Base-by-base conservation (phyloP, 345 rosid genomes). In the Streptanthus diversifolius region DNA sequence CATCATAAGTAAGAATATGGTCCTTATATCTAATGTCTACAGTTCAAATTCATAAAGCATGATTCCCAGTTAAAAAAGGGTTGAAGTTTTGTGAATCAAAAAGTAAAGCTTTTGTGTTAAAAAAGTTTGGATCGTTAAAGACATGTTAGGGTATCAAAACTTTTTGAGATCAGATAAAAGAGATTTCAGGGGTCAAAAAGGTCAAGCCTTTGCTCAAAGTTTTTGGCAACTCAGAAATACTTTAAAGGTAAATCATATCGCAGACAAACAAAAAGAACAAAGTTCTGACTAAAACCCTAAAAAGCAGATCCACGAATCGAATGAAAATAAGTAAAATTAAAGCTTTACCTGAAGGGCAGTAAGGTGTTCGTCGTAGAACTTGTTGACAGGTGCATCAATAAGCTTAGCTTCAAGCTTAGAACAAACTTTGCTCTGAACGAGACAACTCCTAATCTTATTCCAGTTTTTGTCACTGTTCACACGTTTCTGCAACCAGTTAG, bases 391-490 rank as follows among this genome's bases (percentile, higher is more conserved):
- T 15, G 47, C 82, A 40, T 18, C 1, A 22, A 73, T 19, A 74
- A 71, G 85, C 62, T 77, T 83, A 3, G 78, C 17, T 10, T 59
- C 56, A 60, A 86, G 86, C 14, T 74, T 57, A 32, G 86, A 58
- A 56, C 97, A 90, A 56, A 90, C 84, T 59, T 86, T 86, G 13
- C 83, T 79, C 1, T 88, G 95, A 33, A 52, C 61, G 82, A 90
- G 87, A 66, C 97, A 90, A 52, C 97, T 90, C 82, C 75, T 83
- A 52, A 90, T 88, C 81, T 81, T 90, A 8, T 83, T 85, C 97
- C 97, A 90, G 37, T 90, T 88, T 61, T 85, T 85, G 1, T 53
- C 25, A 27, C 30, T 61, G 5, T 39, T 74, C 7, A 90, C 97
- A 63, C 97, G 84, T 53, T 90, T 88, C 79, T 84, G 89, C 73